A percentile compares a stretch with the other conserved stretches of the same genome.
phyloP scores from a whole-genome alignment of 1,284 basidiomycete genomes.

The Exsudoporus floridanus region DNA sequence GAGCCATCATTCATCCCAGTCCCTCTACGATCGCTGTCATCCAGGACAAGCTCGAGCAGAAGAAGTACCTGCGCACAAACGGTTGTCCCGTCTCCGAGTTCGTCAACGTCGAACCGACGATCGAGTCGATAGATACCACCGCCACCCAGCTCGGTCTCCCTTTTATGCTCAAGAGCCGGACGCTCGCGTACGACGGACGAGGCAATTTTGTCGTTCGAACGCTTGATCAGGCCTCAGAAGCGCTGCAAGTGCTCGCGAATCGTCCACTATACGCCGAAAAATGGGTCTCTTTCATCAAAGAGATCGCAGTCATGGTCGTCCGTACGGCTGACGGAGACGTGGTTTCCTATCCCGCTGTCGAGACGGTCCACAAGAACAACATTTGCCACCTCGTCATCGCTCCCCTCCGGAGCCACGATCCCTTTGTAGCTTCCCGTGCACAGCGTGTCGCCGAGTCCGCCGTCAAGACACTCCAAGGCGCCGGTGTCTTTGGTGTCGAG shows the following conservation, averaged over 20 bases:
- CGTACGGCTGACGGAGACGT: constrained; percentile 76
- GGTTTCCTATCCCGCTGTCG: constrained; percentile 86
- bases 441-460: constrained; percentile 81
- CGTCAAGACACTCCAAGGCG: constrained; percentile 79
- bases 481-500: constrained; percentile 97
- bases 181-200: constrained; percentile 93
- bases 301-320: constrained; percentile 98
- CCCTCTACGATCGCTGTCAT: constrained; percentile 86
- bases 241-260: constrained; percentile 66
- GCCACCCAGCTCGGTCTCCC: constrained; percentile 73
- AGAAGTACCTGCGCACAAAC: constrained; percentile 66
- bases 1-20: constrained; percentile 77
- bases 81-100: constrained; percentile 79
- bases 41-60: constrained; percentile 95
- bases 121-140: constrained; percentile 57
- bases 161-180: constrained; percentile 95
- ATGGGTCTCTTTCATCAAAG: constrained; percentile 87
- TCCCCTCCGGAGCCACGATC: constrained; percentile 67
- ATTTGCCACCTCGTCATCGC: constrained; percentile 94
- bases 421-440: constrained; percentile 62
- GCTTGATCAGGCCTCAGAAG: constrained; percentile 54
- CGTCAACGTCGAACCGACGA: constrained; percentile 54
- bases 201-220: constrained; percentile 85
- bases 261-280: constrained; percentile 88
- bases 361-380: constrained; percentile 94